Base-by-base conservation (phyloP, 2,329 filamentous ascomycete genomes). In the Ceratocystis ficicola region DNA sequence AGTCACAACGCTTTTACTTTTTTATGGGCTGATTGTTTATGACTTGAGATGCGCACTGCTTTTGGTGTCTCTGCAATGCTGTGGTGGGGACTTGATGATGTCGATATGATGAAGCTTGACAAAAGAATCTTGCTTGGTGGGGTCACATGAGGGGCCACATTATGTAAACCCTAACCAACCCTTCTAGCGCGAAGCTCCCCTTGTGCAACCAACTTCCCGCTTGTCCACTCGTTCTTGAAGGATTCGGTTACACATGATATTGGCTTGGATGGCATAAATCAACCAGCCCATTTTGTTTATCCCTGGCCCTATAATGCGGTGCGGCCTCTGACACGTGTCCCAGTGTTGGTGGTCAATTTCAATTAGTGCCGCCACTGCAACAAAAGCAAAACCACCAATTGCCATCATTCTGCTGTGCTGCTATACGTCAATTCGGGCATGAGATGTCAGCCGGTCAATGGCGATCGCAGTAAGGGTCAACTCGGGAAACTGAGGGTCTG, bases 71-170 rank as follows among this genome's bases (percentile, higher is more conserved):
- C 10, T 41, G 36, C 36, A 41, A 41, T 55, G 65, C 48, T 25
- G 48, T 44, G 48, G 61, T 60, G 46, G 65, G 22, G 48, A 60
- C 46, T 59, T 66, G 59, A 55, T 63, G 52, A 57, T 57, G 52
- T 57, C 52, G 52, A 10, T 15, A 22, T 30, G 52, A 57, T 62
- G 36, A 41, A 41, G 59, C 59, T 55, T 22, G 41, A n/a, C 32
- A 44, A 36, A 48, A 62, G 30, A 55, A 50, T 46, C 28, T 55
- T 48, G 62, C 59, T n/a, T 62, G 48, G 28, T 30, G 12, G 25
- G 30, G 59, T 66, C 64, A 66, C 64, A 66, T 66, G 64, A 52
- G 59, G 55, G 57, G 22, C 32, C 44, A n/a, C 25, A 5, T 55
- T 25, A 3, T 7, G 10, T 0, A 17, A 66, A 63, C 64, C 64